These are phyloP conservation scores for Oryza coarctata DNA, from an alignment of 176 grass and related monocot genomes.

Conservation along the genomic window DNA sequence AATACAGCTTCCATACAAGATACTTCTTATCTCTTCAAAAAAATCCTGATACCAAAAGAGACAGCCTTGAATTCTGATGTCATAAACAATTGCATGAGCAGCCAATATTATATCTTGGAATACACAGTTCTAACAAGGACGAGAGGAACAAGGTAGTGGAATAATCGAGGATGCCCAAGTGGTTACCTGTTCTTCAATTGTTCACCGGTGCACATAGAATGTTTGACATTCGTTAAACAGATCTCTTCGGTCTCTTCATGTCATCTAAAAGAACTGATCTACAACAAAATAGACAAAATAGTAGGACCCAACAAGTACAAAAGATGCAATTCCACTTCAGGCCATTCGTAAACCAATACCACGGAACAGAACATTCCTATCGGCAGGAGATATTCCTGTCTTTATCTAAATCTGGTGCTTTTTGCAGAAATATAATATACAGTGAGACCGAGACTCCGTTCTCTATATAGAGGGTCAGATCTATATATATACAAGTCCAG, in stretches of 20 bases:
- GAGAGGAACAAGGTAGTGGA: background rate
- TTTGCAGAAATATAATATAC: no score
- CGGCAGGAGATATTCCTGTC: conserved; percentile 68
- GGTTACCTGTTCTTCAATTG: background rate
- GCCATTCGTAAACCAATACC: conserved; percentile 65
- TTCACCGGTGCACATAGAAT: conserved; percentile 8
- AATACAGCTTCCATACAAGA: background rate
- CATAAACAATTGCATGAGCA: conserved; percentile 11
- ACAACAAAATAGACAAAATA: conserved; percentile 61
- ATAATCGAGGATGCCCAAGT: background rate
- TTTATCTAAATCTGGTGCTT: conserved; percentile 63
- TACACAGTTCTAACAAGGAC: conserved; percentile 9
- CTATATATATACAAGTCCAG: no score
- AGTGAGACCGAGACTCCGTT: no score
- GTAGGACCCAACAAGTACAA: conserved; percentile 73
- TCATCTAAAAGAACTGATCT: conserved; percentile 56
- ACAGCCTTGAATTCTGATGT: background rate
- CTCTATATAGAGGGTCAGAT: no score
- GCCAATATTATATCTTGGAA: conserved; percentile 21
- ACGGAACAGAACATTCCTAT: conserved; percentile 70
- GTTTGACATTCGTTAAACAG: background rate
- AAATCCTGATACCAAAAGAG: background rate
- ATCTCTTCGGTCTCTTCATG: background rate
- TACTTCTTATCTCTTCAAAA: conserved; percentile 5
- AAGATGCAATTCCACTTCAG: conserved; percentile 68